These are phyloP conservation scores for Citrullus mucosospermus DNA, from an alignment of 306 rosid species.

Conservation along the genomic window DNA sequence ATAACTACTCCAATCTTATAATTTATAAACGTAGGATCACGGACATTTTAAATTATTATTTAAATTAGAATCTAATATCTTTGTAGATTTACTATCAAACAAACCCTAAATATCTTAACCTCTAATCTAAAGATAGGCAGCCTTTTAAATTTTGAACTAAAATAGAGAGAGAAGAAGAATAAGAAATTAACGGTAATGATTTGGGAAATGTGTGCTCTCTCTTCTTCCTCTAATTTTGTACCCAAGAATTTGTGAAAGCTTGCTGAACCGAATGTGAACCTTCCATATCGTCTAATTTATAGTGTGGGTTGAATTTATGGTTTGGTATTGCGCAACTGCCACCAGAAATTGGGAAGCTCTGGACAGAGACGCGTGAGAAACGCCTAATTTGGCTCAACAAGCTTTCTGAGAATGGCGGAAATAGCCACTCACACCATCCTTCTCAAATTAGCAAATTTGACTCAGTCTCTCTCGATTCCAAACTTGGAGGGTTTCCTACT, in stretches of 20 bases:
- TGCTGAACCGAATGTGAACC: background rate
- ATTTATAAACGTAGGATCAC: no score
- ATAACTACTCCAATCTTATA: no score
- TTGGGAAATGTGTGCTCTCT: background rate
- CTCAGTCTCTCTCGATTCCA: slow-evolving; percentile 29
- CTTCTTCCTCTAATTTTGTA: background rate
- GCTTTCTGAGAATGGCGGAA: background rate
- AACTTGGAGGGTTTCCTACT: slow-evolving; percentile 21
- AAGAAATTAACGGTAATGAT: no score
- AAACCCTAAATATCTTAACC: no score
- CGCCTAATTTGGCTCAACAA: background rate
- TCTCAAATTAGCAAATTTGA: slow-evolving; percentile 34
- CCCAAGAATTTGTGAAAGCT: background rate
- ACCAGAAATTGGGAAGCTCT: background rate
- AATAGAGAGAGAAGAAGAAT: no score
- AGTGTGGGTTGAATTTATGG: background rate
- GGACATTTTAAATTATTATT: no score
- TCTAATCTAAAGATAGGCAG: no score
- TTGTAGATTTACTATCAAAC: no score
- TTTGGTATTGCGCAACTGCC: background rate
- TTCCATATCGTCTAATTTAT: background rate
- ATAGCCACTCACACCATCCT: background rate
- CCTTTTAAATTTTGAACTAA: no score
- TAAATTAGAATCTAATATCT: no score
- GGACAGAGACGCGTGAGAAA: no score